Evolutionary conservation across 1,284 basidiomycete genomes (phyloP), one percentile per base, ranked within the genome.

Genomic region (Sanguinoderma infundibulare): DNA sequence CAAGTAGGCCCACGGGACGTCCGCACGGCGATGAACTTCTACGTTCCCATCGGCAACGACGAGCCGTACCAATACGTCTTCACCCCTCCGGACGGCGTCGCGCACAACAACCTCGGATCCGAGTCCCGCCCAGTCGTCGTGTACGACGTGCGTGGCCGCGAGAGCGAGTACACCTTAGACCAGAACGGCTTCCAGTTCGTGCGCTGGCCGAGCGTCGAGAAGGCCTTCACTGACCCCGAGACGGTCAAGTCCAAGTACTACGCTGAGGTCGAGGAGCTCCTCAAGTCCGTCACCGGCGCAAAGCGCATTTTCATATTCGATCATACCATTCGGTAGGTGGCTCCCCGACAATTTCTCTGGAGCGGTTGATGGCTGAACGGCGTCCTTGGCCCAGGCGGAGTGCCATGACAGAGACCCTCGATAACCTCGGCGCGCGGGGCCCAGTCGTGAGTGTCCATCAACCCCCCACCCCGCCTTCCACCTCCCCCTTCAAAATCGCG

Each of bases 111-210:
- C 59, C 40, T 72, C 57, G 69, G 70, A 7, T 17, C 30, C 0
- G 69, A 73, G 22, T 15, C 64, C 14, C 59, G 67, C 15, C 68
- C 68, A 2, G 70, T 63, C 20, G 63, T 69, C 39, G 59, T 73
- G 20, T 69, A 69, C 51, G 70, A 74, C 44, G 70, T 58, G 15
- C 75, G 78, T 20, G 77, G 74, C 17, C 68, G 71, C 42, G 73
- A 70, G 38, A 64, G 69, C 20, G 67, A 68, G 1, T 68, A 76
- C 24, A 70, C 70, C 3, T 73, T 80, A 34, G 79, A 82, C 61
- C 68, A 70, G 59, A 76, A 72, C 28, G 81, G 81, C 26, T 82
- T 82, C 71, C 74, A 77, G 61, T 77, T 77, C 61, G 55, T 77
- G 34, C 72, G 66, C 22, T 57, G 70, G 52, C 66, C 66, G 36